A percentile compares a stretch with the other conserved stretches of the same genome.
Conservation (phyloP, 768 basidiomycete species). For the Tephrocybe sp. region DNA sequence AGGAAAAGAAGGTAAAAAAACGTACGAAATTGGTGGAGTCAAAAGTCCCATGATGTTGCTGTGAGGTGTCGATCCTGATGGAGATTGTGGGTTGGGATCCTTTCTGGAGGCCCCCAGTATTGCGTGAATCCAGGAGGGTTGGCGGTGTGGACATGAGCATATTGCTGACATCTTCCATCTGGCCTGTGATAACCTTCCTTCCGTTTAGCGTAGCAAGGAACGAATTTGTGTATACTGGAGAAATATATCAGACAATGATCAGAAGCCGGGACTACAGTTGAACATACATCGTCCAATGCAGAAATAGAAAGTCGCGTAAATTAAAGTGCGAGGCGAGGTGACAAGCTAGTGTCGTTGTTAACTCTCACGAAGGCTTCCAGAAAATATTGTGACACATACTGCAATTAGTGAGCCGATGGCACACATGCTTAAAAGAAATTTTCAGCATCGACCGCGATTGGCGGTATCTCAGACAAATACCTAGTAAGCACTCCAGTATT, state of each 20-base stretch:
- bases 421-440: constrained; percentile 28
- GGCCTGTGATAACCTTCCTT: constrained; percentile 32
- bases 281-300: constrained; percentile 45
- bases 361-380: not conserved
- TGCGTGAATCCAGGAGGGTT: constrained; percentile 19
- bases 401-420: constrained; percentile 49
- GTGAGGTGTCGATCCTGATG: constrained; percentile 33
- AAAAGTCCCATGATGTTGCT: constrained; percentile 10
- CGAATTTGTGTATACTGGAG: constrained; percentile 47
- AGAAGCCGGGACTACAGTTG: not conserved
- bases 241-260: not conserved
- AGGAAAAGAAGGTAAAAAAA: not conserved
- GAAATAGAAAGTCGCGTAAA: constrained; percentile 53
- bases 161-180: constrained; percentile 26
- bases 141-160: constrained; percentile 31
- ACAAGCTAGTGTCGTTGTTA: constrained; percentile 21
- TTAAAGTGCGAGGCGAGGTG: constrained; percentile 39
- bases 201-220: constrained; percentile 53
- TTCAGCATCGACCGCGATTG: not conserved
- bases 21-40: not conserved
- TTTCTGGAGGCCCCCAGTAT: constrained; percentile 9
- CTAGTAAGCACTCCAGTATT: constrained; percentile 48
- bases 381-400: constrained; percentile 22
- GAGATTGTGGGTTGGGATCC: constrained; percentile 24
- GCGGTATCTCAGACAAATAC: constrained; percentile 16